Percentiles rank a stretch among this genome's conserved stretches.
Evolutionary conservation across 805 yeast genomes (phyloP).

Genomic region (Kurtzmaniella cleridarum): DNA sequence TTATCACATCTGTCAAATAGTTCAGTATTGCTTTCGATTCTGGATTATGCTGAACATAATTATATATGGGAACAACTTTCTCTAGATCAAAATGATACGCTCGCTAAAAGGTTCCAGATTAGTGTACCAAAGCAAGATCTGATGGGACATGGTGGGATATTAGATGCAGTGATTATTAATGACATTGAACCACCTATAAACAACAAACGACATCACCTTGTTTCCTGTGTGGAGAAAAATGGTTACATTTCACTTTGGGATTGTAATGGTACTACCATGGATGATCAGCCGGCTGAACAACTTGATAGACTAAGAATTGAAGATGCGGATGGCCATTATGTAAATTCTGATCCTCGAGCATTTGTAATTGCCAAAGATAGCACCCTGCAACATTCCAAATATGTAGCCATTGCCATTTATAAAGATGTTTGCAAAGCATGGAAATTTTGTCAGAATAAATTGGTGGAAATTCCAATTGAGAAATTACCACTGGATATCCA

Average conservation of each 20-base stretch:
- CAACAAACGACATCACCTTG: constrained; percentile 24
- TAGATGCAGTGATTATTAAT: constrained; percentile 28
- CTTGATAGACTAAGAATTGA: constrained; percentile 12
- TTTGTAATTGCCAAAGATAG: constrained; percentile 15
- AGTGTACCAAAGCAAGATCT: background rate
- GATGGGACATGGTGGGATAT: constrained; percentile 16
- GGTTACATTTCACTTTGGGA: constrained; percentile 56
- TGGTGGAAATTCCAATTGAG: constrained; percentile 24
- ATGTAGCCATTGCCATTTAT: constrained; percentile 49
- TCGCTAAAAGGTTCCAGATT: constrained; percentile 29
- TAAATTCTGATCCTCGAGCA: constrained; percentile 15
- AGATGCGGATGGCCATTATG: constrained; percentile 5
- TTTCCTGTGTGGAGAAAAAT: constrained; percentile 23
- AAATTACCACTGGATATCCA: constrained; percentile 37
- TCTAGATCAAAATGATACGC: constrained; percentile 18
- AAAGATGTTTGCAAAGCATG: constrained; percentile 35
- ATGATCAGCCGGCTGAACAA: constrained; percentile 25
- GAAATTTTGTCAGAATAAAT: constrained; percentile 22
- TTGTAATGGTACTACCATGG: constrained; percentile 34
- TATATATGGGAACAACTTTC: constrained; percentile 39
- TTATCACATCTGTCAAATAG: constrained; percentile 23
- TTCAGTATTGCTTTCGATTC: constrained; percentile 30
- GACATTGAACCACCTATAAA: constrained; percentile 19
- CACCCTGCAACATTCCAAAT: constrained; percentile 2
- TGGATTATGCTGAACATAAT: constrained; percentile 33